Evolutionary conservation across 495 filamentous ascomycete species (phyloP).

Genomic region (Lineolata rhizophorae): DNA sequence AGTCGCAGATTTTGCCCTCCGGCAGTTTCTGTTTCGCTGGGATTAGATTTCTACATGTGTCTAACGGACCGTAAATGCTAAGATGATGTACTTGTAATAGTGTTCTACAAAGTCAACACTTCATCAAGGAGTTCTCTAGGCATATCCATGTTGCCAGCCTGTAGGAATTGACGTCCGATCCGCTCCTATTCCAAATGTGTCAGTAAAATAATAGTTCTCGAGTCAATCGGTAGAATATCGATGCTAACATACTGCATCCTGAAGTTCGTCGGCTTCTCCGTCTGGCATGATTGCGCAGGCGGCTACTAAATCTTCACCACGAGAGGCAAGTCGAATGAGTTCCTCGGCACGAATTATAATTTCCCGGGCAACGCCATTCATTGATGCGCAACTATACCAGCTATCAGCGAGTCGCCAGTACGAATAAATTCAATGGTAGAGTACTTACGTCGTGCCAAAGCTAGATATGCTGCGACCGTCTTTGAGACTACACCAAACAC

Average conservation of each 20-base stretch:
- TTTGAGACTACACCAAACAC: no score
- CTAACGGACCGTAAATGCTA: no score
- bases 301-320: conserved; percentile 53
- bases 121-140: no score
- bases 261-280: conserved; percentile 35
- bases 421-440: neutral
- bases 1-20: no score
- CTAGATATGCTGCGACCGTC: conserved; percentile 56
- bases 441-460: conserved; percentile 45
- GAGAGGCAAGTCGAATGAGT: conserved; percentile 42
- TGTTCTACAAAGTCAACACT: no score
- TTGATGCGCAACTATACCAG: conserved; percentile 46
- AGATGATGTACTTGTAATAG: no score
- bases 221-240: no score
- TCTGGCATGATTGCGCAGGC: conserved; percentile 41
- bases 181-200: conserved; percentile 5
- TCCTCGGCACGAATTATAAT: conserved; percentile 60
- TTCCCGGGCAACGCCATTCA: conserved; percentile 55
- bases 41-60: no score
- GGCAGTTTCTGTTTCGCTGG: no score
- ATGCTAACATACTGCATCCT: conserved; percentile 35
- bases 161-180: conserved; percentile 12
- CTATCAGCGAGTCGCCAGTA: conserved; percentile 1
- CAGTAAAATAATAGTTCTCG: neutral
- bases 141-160: no score